Percentiles rank a stretch among this genome's conserved stretches.
Evolutionary conservation across 345 rosid genomes (phyloP).

Genomic region (Acer yangbiense): DNA sequence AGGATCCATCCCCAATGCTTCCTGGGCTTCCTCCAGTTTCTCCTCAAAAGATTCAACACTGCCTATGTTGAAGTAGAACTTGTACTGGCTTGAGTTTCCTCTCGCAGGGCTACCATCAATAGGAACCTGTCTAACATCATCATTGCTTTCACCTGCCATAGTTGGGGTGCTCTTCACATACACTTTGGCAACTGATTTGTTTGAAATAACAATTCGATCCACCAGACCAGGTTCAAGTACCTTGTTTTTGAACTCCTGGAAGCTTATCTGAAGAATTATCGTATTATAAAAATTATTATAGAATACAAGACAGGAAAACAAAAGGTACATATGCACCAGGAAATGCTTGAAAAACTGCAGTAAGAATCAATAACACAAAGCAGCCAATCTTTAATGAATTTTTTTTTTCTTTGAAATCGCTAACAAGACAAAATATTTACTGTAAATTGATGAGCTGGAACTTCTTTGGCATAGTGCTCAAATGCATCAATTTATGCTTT

Average conservation of each 20-base stretch:
- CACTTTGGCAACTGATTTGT: slow-evolving; percentile 58
- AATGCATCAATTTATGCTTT: slow-evolving; percentile 5
- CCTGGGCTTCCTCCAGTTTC: slow-evolving; percentile 55
- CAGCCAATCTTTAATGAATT: neutral
- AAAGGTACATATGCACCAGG: neutral
- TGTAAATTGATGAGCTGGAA: neutral
- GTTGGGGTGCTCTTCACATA: slow-evolving; percentile 31
- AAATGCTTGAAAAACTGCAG: slow-evolving; percentile 4
- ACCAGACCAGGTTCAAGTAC: slow-evolving; percentile 55
- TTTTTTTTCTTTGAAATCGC: neutral
- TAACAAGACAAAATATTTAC: neutral
- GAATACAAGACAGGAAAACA: neutral
- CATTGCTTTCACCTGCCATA: slow-evolving; percentile 24
- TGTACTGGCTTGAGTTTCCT: slow-evolving; percentile 34
- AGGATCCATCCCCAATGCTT: slow-evolving; percentile 44
- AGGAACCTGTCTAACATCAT: slow-evolving; percentile 28
- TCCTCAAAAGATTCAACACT: slow-evolving; percentile 57
- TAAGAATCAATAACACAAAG: neutral
- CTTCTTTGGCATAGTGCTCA: neutral
- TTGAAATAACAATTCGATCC: slow-evolving; percentile 48
- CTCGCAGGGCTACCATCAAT: slow-evolving; percentile 21
- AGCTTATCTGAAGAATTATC: slow-evolving; percentile 43
- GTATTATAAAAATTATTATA: neutral
- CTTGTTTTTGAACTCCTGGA: slow-evolving; percentile 63
- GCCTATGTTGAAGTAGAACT: slow-evolving; percentile 46